Percentiles rank a stretch among this genome's conserved stretches.
These are phyloP conservation scores for Pachyrhizus erosus DNA, from an alignment of 306 rosid genomes.

Conservation along the genomic window DNA sequence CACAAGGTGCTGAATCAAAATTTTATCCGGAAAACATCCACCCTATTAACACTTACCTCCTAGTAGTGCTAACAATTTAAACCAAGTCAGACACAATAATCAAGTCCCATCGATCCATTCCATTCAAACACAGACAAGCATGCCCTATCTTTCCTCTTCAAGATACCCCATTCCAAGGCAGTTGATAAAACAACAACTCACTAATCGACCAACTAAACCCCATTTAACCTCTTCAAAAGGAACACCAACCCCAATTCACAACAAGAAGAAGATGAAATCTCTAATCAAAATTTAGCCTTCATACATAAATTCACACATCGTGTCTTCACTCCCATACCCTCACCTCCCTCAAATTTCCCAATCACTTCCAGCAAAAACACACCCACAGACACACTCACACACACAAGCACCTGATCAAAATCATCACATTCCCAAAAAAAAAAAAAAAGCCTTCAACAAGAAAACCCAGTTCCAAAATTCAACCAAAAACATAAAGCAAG, in stretches of 20 bases:
- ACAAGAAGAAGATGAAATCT: conserved; percentile 3
- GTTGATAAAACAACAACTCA: conserved; percentile 34
- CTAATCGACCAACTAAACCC: conserved; percentile 25
- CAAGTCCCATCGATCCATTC: neutral
- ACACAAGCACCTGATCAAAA: conserved; percentile 37
- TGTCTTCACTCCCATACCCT: conserved; percentile 18
- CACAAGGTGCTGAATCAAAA: conserved; percentile 30
- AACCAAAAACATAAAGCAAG: conserved; percentile 31
- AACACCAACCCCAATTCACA: conserved; percentile 23
- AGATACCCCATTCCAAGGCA: conserved; percentile 4
- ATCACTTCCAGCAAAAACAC: conserved; percentile 29
- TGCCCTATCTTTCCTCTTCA: neutral
- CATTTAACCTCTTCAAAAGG: conserved; percentile 28
- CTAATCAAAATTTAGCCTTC: conserved; percentile 15
- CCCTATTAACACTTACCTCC: neutral
- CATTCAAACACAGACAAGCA: conserved; percentile 24
- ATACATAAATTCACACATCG: conserved; percentile 22
- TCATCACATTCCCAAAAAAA: neutral
- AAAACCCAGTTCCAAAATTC: conserved; percentile 12
- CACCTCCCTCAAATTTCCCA: conserved; percentile 33
- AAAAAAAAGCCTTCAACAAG: neutral
- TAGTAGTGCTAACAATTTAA: neutral
- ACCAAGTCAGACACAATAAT: neutral
- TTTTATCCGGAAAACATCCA: neutral
- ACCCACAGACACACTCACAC: neutral